Evolutionary conservation across 495 filamentous ascomycete genomes (phyloP).

Genomic region (Friedmanniomyces endolithicus): DNA sequence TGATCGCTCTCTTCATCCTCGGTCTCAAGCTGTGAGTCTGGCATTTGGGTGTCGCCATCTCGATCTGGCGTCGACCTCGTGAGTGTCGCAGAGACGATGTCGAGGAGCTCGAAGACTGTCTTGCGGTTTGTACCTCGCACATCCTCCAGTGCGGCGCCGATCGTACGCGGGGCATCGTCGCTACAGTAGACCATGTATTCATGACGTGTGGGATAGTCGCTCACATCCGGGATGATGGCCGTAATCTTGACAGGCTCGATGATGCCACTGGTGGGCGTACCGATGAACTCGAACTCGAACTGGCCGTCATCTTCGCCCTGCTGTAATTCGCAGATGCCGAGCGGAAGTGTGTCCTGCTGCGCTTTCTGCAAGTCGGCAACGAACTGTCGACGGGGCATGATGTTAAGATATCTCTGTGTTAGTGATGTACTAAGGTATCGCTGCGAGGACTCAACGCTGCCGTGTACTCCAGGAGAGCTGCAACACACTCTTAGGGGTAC

Average conservation of each 20-base stretch:
- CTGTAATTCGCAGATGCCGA: conserved; percentile 37
- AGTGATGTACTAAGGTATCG: neutral
- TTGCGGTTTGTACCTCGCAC: conserved; percentile 25
- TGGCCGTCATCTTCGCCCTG: conserved; percentile 50
- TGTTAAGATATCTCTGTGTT: neutral
- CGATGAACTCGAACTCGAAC: conserved; percentile 39
- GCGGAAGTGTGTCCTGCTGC: conserved; percentile 23
- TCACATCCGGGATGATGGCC: conserved; percentile 41
- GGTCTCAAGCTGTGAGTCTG: conserved; percentile 23
- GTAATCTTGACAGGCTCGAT: conserved; percentile 36
- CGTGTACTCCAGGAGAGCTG: neutral
- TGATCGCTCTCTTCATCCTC: conserved; percentile 23
- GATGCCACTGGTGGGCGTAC: neutral
- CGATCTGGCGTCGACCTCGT: conserved; percentile 6
- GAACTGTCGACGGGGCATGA: conserved; percentile 49
- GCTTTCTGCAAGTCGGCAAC: conserved; percentile 39
- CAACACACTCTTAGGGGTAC: too few relatives aligned
- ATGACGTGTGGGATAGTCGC: conserved; percentile 53
- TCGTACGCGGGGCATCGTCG: conserved; percentile 34
- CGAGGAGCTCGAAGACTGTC: conserved; percentile 27
- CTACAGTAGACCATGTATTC: conserved; percentile 48
- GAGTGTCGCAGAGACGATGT: conserved; percentile 27
- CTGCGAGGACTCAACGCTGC: neutral
- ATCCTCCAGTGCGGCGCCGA: conserved; percentile 38
- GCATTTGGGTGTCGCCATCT: conserved; percentile 29